A percentile compares a stretch with the other conserved stretches of the same genome.
These are phyloP conservation scores for Neurospora sp. DNA, from an alignment of 2,329 filamentous ascomycete species.

Conservation along the genomic window DNA sequence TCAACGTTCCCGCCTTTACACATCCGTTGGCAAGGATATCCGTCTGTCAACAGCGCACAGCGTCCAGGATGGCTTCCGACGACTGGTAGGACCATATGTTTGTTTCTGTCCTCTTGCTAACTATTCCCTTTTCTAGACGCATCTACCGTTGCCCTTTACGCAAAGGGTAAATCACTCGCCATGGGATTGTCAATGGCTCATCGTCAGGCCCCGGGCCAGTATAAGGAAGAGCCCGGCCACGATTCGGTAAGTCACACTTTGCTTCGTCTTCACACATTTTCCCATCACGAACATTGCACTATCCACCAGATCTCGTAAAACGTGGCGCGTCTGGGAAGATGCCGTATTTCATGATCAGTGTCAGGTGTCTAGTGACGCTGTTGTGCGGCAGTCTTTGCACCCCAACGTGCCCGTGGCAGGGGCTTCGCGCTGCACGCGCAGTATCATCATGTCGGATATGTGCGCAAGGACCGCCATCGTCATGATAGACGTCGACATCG, in stretches of 20 bases:
- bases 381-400: background rate
- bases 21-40: background rate
- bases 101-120: background rate
- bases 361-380: background rate
- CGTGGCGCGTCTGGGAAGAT: background rate
- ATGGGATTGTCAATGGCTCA: conserved; percentile 38
- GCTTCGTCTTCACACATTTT: conserved; percentile 4
- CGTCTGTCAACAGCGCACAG: background rate
- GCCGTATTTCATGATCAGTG: background rate
- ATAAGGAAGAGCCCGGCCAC: conserved; percentile 31
- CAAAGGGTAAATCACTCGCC: conserved; percentile 9
- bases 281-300: background rate
- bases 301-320: background rate
- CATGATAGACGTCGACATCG: background rate
- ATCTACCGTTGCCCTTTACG: background rate
- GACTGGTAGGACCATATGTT: background rate
- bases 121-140: background rate
- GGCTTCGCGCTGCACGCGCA: background rate
- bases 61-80: background rate
- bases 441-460: conserved; percentile 4
- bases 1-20: background rate
- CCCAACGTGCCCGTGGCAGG: background rate
- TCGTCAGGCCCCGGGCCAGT: conserved; percentile 32
- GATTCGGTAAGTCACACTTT: conserved; percentile 31
- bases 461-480: background rate